Evolutionary conservation across 306 rosid species (phyloP).

Genomic region (Rosa lucieae): DNA sequence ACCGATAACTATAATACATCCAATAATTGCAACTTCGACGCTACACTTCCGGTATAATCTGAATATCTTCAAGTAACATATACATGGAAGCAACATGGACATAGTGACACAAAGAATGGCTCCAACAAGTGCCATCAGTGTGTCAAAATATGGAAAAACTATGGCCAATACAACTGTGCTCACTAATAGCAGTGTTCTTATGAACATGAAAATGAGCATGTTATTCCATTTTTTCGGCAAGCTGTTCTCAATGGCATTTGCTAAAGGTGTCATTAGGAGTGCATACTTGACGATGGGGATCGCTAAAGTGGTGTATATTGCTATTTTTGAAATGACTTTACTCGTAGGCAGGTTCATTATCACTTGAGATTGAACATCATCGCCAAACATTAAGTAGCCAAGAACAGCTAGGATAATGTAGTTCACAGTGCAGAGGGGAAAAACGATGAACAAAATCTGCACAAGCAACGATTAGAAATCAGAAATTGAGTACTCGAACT

Average conservation of each 20-base stretch:
- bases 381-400: conserved; percentile 24
- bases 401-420: conserved; percentile 10
- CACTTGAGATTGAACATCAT: conserved; percentile 8
- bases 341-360: conserved; percentile 16
- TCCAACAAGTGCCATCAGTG: conserved; percentile 5
- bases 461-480: background rate
- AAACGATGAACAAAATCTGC: conserved; percentile 10
- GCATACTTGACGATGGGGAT: conserved; percentile 21
- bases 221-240: background rate
- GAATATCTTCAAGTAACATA: conserved; percentile 2
- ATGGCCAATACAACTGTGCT: conserved; percentile 11
- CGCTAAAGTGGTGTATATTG: conserved; percentile 18
- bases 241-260: conserved; percentile 17
- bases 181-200: background rate
- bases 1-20: background rate
- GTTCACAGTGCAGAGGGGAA: conserved; percentile 1
- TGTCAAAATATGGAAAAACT: conserved; percentile 7
- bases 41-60: background rate
- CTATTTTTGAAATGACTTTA: conserved; percentile 11
- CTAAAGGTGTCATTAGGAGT: conserved; percentile 12
- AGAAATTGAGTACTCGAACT: background rate
- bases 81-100: conserved; percentile 6
- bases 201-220: background rate
- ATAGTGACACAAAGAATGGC: background rate
- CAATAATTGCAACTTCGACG: background rate